A percentile compares a stretch with the other conserved stretches of the same genome.
phyloP scores from a whole-genome alignment of 768 basidiomycete species.

The Mycena polygramma region DNA sequence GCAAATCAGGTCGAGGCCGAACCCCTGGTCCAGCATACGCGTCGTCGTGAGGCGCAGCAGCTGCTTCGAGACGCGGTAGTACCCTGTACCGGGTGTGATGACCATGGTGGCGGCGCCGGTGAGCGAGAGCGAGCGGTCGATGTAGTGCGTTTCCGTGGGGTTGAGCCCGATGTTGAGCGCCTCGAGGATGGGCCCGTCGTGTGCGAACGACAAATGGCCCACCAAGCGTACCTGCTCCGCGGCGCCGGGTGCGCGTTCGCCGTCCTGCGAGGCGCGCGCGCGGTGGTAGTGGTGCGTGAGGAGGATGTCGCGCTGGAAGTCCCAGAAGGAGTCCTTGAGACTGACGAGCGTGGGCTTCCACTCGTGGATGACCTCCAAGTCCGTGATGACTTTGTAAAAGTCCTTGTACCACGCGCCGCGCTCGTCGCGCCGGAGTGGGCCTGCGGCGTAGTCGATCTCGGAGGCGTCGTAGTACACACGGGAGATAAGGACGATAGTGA shows the following conservation, averaged over 20 bases:
- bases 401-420: conserved; percentile 91
- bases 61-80: conserved; percentile 92
- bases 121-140: conserved; percentile 92
- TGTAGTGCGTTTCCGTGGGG: conserved; percentile 93
- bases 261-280: conserved; percentile 70
- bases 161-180: conserved; percentile 94
- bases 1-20: conserved; percentile 88
- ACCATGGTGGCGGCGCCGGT: conserved; percentile 89
- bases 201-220: conserved; percentile 86
- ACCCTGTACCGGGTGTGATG: conserved; percentile 94
- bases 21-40: conserved; percentile 93
- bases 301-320: conserved; percentile 92
- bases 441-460: conserved; percentile 86
- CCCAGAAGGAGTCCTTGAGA: conserved; percentile 91
- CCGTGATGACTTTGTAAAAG: conserved; percentile 95
- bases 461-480: conserved; percentile 89
- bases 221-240: conserved; percentile 77
- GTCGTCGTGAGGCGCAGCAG: conserved; percentile 93
- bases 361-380: conserved; percentile 88
- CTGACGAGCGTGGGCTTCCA: conserved; percentile 90
- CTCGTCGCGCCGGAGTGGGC: conserved; percentile 83
- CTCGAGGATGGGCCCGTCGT: conserved; percentile 96
- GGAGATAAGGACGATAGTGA: conserved; percentile 95
- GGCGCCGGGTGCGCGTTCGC: conserved; percentile 56
- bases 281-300: conserved; percentile 91